Evolutionary conservation across 2,329 filamentous ascomycete genomes (phyloP), one percentile per base, ranked within the genome.

Genomic region (Bertia moriformis): DNA sequence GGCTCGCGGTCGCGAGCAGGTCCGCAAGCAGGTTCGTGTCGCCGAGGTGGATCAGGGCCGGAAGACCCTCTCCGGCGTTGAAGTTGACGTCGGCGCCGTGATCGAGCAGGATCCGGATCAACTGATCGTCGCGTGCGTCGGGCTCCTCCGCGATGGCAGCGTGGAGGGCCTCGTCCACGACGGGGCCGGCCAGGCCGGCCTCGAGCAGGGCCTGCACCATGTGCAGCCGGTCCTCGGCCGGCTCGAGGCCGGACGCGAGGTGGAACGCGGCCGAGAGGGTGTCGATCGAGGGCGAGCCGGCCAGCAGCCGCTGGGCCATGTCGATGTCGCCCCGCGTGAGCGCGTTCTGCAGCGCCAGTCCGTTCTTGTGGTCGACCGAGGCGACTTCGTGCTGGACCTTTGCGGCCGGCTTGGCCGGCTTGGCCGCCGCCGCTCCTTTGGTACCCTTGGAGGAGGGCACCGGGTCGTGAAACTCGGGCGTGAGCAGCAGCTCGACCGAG

Each of bases 61-160:
- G 51, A 13, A 76, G 56, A 2, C 61, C 63, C n/a, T 62, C 56
- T 0, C 69, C 68, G 18, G 66, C 62, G 32, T 67, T 66, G 40
- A 66, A 69, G 44, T 72, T 73, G 27, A 71, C 60, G 37, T 74
- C 69, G 3, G 67, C 67, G 13, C 67, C 63, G 42, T 71, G 57
- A 2, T 61, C 57, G 4, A 77, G 54, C 3, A 76, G 53, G 3
- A 76, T 56, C 4, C 61, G 58, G 40, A 77, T 68, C 10, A 77
- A 52, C 2, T 60, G 57, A 32, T 66, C 61, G 29, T 76, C 71
- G 27, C 68, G 58, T 30, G 59, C 55, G 0, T 62, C 59, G 1
- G 59, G 57, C 12, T 62, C 57, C 32, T 71, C 65, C 13, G 62
- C 59, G 32, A 75, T 65, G n/a, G 66, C 66, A 18, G 66, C 61